Evolutionary conservation across 139 green algal species (phyloP).

Genomic region (Micractinium conductrix): DNA sequence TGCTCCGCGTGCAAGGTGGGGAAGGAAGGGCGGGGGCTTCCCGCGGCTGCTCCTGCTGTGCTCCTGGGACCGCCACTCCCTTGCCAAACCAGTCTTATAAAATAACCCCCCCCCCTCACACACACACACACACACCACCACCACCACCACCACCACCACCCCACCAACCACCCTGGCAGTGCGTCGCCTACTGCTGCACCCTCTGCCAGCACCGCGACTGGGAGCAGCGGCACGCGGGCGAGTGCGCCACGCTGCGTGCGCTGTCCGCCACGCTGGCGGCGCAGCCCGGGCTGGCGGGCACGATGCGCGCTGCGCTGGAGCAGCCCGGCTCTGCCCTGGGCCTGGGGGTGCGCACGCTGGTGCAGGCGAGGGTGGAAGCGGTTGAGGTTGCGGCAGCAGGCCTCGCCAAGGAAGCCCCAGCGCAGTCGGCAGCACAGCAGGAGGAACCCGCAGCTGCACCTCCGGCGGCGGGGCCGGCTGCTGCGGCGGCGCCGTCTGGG

Average conservation of each 20-base stretch:
- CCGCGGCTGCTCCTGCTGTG: background rate
- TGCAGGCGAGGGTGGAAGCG: background rate
- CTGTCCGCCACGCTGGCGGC: slow-evolving; percentile 3
- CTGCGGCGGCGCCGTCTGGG: background rate
- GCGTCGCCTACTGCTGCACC: slow-evolving; percentile 16
- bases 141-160: background rate
- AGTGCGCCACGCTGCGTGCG: slow-evolving; percentile 2
- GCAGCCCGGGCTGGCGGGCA: background rate
- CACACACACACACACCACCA: background rate
- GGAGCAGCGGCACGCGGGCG: slow-evolving; percentile 13
- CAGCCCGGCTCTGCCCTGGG: background rate
- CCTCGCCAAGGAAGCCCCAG: background rate
- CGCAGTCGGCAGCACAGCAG: background rate
- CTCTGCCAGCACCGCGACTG: slow-evolving; percentile 23
- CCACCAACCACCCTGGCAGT: no score
- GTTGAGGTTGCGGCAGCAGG: background rate
- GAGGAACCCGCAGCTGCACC: background rate
- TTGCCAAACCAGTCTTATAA: background rate
- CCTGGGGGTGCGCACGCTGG: background rate
- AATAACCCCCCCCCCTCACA: background rate
- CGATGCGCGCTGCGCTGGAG: background rate
- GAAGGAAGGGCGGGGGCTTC: no score
- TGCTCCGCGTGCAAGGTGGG: slow-evolving; percentile 26
- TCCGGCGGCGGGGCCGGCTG: background rate
- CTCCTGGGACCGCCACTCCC: background rate